A percentile compares a stretch with the other conserved stretches of the same genome.
Evolutionary conservation across 768 basidiomycete species (phyloP).

Genomic region (Termitomyces sp.): DNA sequence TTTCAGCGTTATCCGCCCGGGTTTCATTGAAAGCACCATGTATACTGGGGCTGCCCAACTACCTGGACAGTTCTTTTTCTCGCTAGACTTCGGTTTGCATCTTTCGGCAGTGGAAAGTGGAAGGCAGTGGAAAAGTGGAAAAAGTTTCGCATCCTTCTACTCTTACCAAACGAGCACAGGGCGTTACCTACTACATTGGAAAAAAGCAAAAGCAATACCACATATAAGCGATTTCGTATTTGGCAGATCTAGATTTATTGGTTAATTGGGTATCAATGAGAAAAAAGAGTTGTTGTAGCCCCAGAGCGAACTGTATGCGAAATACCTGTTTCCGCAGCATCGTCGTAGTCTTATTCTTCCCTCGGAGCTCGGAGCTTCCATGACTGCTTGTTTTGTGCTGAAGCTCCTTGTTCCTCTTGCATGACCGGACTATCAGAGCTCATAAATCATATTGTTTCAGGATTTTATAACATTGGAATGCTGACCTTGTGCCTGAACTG

Average conservation of each 20-base stretch:
- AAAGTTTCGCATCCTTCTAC: background rate
- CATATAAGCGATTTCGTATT: background rate
- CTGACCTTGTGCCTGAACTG: background rate
- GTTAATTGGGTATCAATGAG: background rate
- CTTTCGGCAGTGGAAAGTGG: background rate
- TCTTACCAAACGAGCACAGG: background rate
- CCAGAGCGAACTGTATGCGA: background rate
- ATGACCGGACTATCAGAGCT: background rate
- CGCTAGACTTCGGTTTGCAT: background rate
- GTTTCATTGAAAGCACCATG: background rate
- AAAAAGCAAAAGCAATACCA: background rate
- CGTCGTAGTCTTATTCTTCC: background rate
- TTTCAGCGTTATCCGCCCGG: background rate
- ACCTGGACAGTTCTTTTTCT: conserved; percentile 18
- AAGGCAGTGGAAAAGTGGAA: too few species aligned
- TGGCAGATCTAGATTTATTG: background rate
- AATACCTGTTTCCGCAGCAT: background rate
- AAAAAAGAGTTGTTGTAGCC: background rate
- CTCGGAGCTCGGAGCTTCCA: background rate
- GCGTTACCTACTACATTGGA: too few species aligned
- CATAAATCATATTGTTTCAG: background rate
- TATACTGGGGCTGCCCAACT: conserved; percentile 13
- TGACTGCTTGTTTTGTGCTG: background rate
- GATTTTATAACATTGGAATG: background rate
- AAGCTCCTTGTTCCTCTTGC: background rate